phyloP scores from a whole-genome alignment of 257 asterid genomes.

The Salvia splendens region DNA sequence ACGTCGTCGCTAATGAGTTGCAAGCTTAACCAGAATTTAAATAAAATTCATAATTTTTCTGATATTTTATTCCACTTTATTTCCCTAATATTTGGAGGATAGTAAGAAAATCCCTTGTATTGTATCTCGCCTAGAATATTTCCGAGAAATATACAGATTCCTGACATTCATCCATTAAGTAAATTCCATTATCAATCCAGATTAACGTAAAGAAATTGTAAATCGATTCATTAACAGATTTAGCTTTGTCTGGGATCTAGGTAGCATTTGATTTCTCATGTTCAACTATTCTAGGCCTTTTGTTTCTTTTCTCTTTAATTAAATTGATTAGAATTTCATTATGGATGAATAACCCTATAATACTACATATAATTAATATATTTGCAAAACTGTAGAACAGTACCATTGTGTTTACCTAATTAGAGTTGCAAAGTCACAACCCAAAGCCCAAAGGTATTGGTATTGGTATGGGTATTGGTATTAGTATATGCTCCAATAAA shows the following conservation, averaged over 20 bases:
- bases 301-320: background rate
- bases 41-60: too few species aligned
- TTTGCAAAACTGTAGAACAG: too few species aligned
- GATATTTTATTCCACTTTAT: too few species aligned
- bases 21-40: too few species aligned
- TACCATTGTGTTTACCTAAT: too few species aligned
- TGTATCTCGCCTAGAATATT: conserved; percentile 26
- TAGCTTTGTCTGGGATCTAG: conserved; percentile 29
- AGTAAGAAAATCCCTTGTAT: conserved; percentile 30
- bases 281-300: background rate
- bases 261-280: conserved; percentile 26
- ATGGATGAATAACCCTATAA: background rate
- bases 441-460: too few species aligned
- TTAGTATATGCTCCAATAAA: too few species aligned
- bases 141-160: conserved; percentile 17
- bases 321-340: background rate
- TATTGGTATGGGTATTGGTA: too few species aligned
- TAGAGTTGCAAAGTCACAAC: too few species aligned
- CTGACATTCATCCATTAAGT: conserved; percentile 24
- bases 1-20: too few species aligned
- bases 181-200: background rate
- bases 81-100: background rate
- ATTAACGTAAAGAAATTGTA: background rate
- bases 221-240: conserved; percentile 10
- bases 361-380: too few species aligned